These are phyloP conservation scores for Curvularia lunata DNA, from an alignment of 2,329 filamentous ascomycete genomes.

Conservation along the genomic window DNA sequence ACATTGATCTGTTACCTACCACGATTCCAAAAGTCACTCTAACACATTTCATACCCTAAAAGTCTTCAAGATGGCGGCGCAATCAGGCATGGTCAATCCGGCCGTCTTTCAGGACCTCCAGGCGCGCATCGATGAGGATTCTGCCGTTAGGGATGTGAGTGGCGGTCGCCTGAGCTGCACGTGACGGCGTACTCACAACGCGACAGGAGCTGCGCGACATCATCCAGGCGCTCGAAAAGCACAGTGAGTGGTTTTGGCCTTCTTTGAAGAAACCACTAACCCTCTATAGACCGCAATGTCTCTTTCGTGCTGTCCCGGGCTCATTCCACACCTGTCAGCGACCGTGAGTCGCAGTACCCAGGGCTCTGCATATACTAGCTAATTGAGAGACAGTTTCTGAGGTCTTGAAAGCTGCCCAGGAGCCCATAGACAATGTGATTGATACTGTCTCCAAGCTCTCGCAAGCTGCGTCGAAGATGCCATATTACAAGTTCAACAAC, in stretches of 20 bases:
- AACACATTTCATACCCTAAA: neutral
- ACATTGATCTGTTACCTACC: constrained; percentile 10
- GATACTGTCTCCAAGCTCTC: constrained; percentile 73
- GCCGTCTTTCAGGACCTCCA: constrained; percentile 88
- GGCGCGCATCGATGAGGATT: constrained; percentile 86
- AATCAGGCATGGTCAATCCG: constrained; percentile 71
- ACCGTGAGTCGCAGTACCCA: constrained; percentile 56
- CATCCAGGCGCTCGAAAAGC: constrained; percentile 80
- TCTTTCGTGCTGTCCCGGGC: constrained; percentile 86
- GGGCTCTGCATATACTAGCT: constrained; percentile 9
- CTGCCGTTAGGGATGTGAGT: constrained; percentile 73
- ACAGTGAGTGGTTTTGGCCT: constrained; percentile 55
- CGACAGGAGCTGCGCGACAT: constrained; percentile 75
- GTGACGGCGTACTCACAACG: constrained; percentile 40
- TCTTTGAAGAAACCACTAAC: constrained; percentile 1
- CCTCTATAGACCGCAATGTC: constrained; percentile 67
- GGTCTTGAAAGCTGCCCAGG: constrained; percentile 72
- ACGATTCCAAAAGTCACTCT: neutral
- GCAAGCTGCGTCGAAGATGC: constrained; percentile 78
- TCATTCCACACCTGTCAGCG: constrained; percentile 78
- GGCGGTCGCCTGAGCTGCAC: constrained; percentile 22
- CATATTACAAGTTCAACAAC: constrained; percentile 97
- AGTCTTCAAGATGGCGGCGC: constrained; percentile 32
- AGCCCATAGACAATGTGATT: constrained; percentile 73
- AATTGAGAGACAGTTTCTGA: constrained; percentile 62